Conservation (phyloP, 805 yeast genomes). For the Schwanniomyces sp. region DNA sequence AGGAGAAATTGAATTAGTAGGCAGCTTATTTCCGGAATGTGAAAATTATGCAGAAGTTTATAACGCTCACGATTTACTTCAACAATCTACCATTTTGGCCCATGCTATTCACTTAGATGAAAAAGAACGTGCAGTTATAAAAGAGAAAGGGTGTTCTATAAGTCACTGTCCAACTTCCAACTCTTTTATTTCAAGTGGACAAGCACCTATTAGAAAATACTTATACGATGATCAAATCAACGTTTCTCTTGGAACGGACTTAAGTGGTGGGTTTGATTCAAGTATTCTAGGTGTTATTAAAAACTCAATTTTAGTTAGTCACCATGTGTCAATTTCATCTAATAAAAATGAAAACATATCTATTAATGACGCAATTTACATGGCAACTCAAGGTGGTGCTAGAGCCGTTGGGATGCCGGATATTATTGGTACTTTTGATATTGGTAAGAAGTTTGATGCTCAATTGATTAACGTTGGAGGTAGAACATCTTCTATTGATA, state of each 20-base stretch:
- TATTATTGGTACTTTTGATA: conserved; percentile 65
- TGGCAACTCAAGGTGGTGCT: conserved; percentile 93
- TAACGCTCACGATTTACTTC: conserved; percentile 58
- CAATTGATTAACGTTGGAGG: conserved; percentile 68
- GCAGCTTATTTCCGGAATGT: conserved; percentile 68
- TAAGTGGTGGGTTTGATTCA: conserved; percentile 43
- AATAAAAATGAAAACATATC: conserved; percentile 50
- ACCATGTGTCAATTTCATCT: conserved; percentile 40
- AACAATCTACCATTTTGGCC: conserved; percentile 73
- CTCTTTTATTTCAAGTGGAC: conserved; percentile 85
- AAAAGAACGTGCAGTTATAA: conserved; percentile 61
- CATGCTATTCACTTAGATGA: conserved; percentile 80
- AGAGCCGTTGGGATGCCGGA: conserved; percentile 59
- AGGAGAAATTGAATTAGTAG: conserved; percentile 74
- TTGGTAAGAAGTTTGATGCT: conserved; percentile 82
- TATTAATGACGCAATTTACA: conserved; percentile 68
- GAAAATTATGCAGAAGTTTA: conserved; percentile 76
- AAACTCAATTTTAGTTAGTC: conserved; percentile 37
- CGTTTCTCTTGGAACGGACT: conserved; percentile 62
- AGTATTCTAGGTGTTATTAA: conserved; percentile 36
- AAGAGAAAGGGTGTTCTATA: conserved; percentile 60
- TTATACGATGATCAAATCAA: conserved; percentile 64
- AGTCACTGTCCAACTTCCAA: conserved; percentile 95
- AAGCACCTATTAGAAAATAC: conserved; percentile 71
- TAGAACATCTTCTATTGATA: conserved; percentile 62